phyloP scores from a whole-genome alignment of 805 yeast genomes.

The Wickerhamomyces strasburgensis region DNA sequence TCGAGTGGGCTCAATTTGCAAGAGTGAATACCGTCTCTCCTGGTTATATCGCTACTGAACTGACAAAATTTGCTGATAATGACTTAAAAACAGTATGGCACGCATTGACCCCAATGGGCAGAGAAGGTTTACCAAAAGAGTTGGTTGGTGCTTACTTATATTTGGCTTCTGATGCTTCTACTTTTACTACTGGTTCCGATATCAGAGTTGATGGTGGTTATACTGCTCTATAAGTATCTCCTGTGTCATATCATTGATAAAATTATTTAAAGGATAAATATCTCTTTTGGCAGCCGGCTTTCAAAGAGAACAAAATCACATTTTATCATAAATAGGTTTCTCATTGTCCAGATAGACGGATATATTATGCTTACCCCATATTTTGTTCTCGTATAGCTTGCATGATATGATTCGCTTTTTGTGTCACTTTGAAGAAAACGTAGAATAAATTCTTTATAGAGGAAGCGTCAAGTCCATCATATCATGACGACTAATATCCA shows the following conservation, averaged over 20 bases:
- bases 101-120: slow-evolving; percentile 56
- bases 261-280: no score
- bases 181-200: slow-evolving; percentile 76
- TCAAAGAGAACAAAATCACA: no score
- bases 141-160: slow-evolving; percentile 76
- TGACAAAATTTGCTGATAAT: slow-evolving; percentile 44
- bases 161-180: slow-evolving; percentile 75
- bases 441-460: no score
- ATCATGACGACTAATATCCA: not conserved
- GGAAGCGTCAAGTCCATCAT: no score
- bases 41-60: slow-evolving; percentile 76
- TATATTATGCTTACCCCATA: no score
- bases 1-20: slow-evolving; percentile 84
- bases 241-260: no score
- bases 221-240: slow-evolving; percentile 23
- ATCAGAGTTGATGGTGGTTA: slow-evolving; percentile 80
- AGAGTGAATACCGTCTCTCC: slow-evolving; percentile 83
- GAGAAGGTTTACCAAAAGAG: slow-evolving; percentile 71
- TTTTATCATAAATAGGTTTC: no score
- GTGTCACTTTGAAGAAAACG: no score
- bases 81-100: slow-evolving; percentile 47
- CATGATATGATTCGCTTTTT: no score
- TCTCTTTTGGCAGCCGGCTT: no score
- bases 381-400: no score
- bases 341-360: no score